phyloP scores from a whole-genome alignment of 129 eudicot species.

The Apium graveolens region DNA sequence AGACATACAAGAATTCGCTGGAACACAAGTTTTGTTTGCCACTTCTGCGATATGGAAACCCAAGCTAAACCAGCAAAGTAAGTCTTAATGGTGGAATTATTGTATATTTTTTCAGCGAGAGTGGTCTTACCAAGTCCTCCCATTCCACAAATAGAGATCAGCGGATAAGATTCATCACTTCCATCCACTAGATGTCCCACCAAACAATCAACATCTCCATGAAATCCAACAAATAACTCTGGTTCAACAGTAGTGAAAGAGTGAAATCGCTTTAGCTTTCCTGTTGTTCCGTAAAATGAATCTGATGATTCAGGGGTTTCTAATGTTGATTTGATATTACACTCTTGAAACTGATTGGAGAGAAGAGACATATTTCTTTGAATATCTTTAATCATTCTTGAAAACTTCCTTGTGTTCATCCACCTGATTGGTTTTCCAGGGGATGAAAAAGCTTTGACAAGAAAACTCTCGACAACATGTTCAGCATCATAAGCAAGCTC shows the following conservation, averaged over 20 bases:
- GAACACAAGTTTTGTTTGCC: not conserved
- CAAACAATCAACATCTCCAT: not conserved
- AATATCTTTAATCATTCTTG: too few relatives aligned
- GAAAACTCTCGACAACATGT: too few relatives aligned
- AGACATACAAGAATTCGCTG: not conserved
- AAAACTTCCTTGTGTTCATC: too few relatives aligned
- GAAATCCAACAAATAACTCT: not conserved
- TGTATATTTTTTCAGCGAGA: not conserved
- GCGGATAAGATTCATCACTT: not conserved
- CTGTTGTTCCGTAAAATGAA: too few relatives aligned
- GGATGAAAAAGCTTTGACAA: too few relatives aligned
- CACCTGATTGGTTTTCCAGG: too few relatives aligned
- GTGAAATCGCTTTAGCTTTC: too few relatives aligned
- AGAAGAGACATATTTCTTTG: too few relatives aligned
- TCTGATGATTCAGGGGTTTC: too few relatives aligned
- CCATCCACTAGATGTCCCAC: not conserved
- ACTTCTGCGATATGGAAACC: not conserved
- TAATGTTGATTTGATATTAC: too few relatives aligned
- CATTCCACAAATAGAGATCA: not conserved
- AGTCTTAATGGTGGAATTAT: not conserved
- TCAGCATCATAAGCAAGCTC: too few relatives aligned
- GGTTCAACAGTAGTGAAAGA: not conserved
- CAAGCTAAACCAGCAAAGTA: not conserved
- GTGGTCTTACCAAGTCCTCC: not conserved
- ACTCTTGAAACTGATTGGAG: too few relatives aligned